A percentile compares a stretch with the other conserved stretches of the same genome.
Conservation (phyloP, 1,139 yeast genomes). For the Zygosaccharomyces sapae region DNA sequence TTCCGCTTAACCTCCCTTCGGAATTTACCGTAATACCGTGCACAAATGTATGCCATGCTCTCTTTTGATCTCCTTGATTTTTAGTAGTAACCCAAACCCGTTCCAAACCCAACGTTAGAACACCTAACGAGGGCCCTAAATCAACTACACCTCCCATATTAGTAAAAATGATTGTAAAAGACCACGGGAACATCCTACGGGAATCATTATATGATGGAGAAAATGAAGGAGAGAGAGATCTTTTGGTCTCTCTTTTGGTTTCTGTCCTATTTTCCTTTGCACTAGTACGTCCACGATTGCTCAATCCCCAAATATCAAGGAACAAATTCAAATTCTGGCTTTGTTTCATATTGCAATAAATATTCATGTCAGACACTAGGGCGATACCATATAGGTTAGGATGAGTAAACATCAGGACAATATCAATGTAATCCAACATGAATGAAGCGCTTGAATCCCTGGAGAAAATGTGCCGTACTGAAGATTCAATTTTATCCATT, state of each 20-base stretch:
- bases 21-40: constrained; percentile 52
- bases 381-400: constrained; percentile 50
- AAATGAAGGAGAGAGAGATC: constrained; percentile 8
- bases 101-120: constrained; percentile 50
- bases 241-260: constrained; percentile 10
- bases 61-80: constrained; percentile 69
- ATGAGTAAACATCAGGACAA: constrained; percentile 42
- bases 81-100: constrained; percentile 67
- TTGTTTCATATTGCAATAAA: constrained; percentile 75
- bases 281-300: constrained; percentile 17
- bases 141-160: constrained; percentile 59
- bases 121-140: constrained; percentile 81
- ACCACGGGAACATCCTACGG: constrained; percentile 57
- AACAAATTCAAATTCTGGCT: constrained; percentile 81
- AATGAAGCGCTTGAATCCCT: constrained; percentile 82
- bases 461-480: constrained; percentile 85
- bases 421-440: constrained; percentile 46
- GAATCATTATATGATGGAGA: constrained; percentile 6
- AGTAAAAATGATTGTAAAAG: constrained; percentile 53
- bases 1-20: constrained; percentile 77
- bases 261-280: constrained; percentile 12
- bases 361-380: constrained; percentile 51
- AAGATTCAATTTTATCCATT: constrained; percentile 54
- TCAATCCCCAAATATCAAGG: constrained; percentile 78
- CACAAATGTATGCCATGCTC: constrained; percentile 60